phyloP scores from a whole-genome alignment of 2,329 filamentous ascomycete genomes.

The Taxawa tesnikishii region DNA sequence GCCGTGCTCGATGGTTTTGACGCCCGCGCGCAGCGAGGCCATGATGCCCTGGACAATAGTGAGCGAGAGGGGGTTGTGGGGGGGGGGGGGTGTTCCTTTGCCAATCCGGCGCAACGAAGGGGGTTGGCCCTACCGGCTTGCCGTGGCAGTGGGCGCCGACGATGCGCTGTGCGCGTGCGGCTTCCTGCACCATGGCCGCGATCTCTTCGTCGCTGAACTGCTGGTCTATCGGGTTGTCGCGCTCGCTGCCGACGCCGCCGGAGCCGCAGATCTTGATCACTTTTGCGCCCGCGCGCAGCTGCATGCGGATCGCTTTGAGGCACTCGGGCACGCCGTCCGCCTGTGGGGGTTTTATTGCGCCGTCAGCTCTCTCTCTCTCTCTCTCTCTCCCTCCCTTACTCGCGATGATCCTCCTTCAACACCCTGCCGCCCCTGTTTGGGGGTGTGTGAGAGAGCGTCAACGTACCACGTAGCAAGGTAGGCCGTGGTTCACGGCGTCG shows the following conservation, averaged over 20 bases:
- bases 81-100: too few species aligned
- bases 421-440: too few species aligned
- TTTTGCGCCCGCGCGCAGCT: constrained; percentile 34
- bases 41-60: too few species aligned
- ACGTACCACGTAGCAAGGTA: constrained; percentile 11
- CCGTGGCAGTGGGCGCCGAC: constrained; percentile 22
- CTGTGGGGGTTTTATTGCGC: too few species aligned
- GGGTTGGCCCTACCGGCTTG: too few species aligned
- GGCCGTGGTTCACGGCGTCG: constrained; percentile 19
- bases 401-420: too few species aligned
- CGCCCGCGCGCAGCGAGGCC: constrained; percentile 30
- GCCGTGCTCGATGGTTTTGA: constrained; percentile 37
- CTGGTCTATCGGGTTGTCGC: constrained; percentile 13
- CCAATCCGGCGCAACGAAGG: too few species aligned
- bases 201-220: constrained; percentile 14
- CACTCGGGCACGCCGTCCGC: constrained; percentile 37
- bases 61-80: too few species aligned
- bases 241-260: constrained; percentile 20
- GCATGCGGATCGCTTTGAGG: constrained; percentile 27
- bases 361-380: background rate
- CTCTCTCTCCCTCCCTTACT: too few species aligned
- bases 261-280: constrained; percentile 30
- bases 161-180: constrained; percentile 10
- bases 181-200: constrained; percentile 14
- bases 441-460: background rate